phyloP scores from a whole-genome alignment of 495 filamentous ascomycete species.

The Penicillium goetzii region DNA sequence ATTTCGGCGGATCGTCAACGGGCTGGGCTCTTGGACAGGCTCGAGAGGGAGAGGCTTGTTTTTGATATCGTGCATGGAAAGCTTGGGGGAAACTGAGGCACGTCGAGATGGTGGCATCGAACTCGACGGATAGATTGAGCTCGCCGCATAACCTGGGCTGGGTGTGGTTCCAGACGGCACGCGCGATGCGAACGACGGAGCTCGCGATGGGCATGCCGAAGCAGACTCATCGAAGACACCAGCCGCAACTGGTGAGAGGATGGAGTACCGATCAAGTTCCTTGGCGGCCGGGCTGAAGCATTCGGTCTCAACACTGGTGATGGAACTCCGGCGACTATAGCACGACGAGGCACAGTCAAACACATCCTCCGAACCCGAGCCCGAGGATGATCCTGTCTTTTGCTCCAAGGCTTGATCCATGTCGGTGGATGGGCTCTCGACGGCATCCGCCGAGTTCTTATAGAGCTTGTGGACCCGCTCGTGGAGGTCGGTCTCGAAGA shows the following conservation, averaged over 20 bases:
- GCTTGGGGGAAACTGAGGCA: constrained; percentile 18
- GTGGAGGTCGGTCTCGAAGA: constrained; percentile 25
- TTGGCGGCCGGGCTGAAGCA: constrained; percentile 14
- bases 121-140: neutral
- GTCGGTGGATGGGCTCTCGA: neutral
- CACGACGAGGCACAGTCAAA: constrained; percentile 41
- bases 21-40: constrained; percentile 39
- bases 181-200: constrained; percentile 1
- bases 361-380: constrained; percentile 29
- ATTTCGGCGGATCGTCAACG: constrained; percentile 34
- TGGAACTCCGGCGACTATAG: constrained; percentile 41
- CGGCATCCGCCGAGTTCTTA: constrained; percentile 6
- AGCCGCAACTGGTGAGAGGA: constrained; percentile 41
- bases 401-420: neutral
- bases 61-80: constrained; percentile 33
- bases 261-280: constrained; percentile 38
- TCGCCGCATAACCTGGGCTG: neutral
- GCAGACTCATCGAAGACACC: constrained; percentile 49
- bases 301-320: constrained; percentile 34
- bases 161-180: neutral
- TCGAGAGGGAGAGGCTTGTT: constrained; percentile 56
- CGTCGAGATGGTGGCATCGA: constrained; percentile 1
- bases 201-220: constrained; percentile 13
- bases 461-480: constrained; percentile 28
- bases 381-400: constrained; percentile 25